Evolutionary conservation across 169 alveolate species (phyloP).

Genomic region (Eimeria acervulina): DNA sequence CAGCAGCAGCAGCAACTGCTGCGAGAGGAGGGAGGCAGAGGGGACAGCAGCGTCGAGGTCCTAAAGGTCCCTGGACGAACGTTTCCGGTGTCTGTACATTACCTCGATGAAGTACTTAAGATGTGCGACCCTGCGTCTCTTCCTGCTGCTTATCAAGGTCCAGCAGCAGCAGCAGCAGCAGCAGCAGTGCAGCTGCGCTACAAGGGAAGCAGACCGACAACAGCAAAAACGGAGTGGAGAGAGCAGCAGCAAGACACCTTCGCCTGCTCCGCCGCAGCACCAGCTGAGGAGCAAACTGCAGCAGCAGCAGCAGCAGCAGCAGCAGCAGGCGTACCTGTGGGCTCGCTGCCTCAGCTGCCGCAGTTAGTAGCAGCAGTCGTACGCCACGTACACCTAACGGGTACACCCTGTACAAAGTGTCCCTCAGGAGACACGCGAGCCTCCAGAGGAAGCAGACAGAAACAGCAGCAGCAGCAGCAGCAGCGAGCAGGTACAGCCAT

Average conservation of each 20-base stretch:
- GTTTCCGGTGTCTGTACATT: slow-evolving; percentile 97
- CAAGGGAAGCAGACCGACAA: slow-evolving; percentile 27
- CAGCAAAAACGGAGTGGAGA: slow-evolving; percentile 18
- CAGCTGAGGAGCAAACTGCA: not conserved
- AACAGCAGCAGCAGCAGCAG: slow-evolving; percentile 60
- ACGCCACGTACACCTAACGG: slow-evolving; percentile 83
- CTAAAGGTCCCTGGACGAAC: slow-evolving; percentile 99
- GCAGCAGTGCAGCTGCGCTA: not conserved
- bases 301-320: slow-evolving; percentile 57
- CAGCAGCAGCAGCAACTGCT: slow-evolving; percentile 64
- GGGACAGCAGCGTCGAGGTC: slow-evolving; percentile 37
- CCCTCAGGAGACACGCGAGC: not conserved
- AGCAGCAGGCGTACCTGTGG: slow-evolving; percentile 45
- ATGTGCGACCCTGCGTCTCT: slow-evolving; percentile 57
- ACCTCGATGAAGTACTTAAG: slow-evolving; percentile 76
- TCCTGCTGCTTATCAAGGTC: slow-evolving; percentile 37
- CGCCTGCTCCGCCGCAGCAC: not conserved
- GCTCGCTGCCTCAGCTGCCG: slow-evolving; percentile 55
- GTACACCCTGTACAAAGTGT: slow-evolving; percentile 82
- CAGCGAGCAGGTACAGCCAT: slow-evolving; percentile 91
- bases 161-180: slow-evolving; percentile 66
- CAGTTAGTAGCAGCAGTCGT: slow-evolving; percentile 73
- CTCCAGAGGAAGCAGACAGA: not conserved
- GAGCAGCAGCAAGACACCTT: slow-evolving; percentile 62
- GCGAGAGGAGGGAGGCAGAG: slow-evolving; percentile 7